Conservation (phyloP, 140 eudicot genomes). For the Oenanthe javanica region DNA sequence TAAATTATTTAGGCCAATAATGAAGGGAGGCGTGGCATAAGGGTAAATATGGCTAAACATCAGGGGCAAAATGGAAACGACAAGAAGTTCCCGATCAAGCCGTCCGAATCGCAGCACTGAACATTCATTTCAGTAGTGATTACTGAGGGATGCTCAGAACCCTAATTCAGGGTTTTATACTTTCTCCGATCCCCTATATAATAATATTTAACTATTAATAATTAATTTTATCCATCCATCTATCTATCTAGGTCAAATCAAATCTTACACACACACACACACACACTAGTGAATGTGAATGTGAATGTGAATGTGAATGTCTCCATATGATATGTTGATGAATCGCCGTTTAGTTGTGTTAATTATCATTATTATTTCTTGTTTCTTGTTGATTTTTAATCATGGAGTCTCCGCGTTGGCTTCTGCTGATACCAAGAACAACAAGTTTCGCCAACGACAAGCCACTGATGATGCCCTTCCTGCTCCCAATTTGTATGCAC, state of each 20-base stretch:
- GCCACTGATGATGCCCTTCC: constrained; percentile 85
- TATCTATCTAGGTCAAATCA: neutral
- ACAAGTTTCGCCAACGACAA: constrained; percentile 87
- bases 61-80: neutral
- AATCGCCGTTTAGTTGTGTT: constrained; percentile 2
- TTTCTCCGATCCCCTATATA: neutral
- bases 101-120: neutral
- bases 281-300: no score
- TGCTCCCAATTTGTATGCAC: constrained; percentile 73
- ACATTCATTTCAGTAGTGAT: neutral
- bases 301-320: no score
- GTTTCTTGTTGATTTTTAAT: neutral
- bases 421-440: constrained; percentile 39
- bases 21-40: no score
- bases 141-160: neutral
- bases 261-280: no score
- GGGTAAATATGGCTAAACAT: no score
- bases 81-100: neutral
- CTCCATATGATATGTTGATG: no score
- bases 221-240: neutral
- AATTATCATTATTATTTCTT: constrained; percentile 10
- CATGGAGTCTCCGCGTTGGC: constrained; percentile 12
- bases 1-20: no score
- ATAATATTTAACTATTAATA: no score
- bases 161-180: constrained; percentile 7